Evolutionary conservation across 305 asterid species (phyloP).

Genomic region (Plantago coronopus): DNA sequence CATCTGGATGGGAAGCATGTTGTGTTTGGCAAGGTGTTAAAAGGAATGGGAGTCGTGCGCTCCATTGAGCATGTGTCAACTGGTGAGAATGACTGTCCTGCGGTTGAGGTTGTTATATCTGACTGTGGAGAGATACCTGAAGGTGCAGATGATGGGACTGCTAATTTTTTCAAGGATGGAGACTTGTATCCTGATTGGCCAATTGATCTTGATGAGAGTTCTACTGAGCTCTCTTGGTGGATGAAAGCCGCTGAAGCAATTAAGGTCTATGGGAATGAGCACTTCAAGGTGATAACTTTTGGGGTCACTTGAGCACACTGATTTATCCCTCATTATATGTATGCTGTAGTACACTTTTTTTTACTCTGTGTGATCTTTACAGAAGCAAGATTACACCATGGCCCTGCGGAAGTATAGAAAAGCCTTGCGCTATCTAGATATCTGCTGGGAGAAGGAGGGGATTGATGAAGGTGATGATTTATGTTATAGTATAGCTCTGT

Average conservation of each 20-base stretch:
- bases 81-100: slow-evolving; percentile 67
- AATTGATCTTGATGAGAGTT: slow-evolving; percentile 62
- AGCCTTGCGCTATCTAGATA: slow-evolving; percentile 90
- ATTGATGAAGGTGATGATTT: slow-evolving; percentile 68
- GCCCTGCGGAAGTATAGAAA: slow-evolving; percentile 86
- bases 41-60: slow-evolving; percentile 94
- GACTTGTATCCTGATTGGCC: slow-evolving; percentile 94
- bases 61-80: slow-evolving; percentile 70
- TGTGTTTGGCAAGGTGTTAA: slow-evolving; percentile 84
- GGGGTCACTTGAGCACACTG: slow-evolving; percentile 1
- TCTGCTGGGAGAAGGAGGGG: slow-evolving; percentile 94
- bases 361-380: slow-evolving; percentile 27
- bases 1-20: slow-evolving; percentile 94
- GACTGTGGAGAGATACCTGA: slow-evolving; percentile 86
- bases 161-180: slow-evolving; percentile 76
- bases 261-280: slow-evolving; percentile 78
- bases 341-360: neutral
- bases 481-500: neutral
- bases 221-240: slow-evolving; percentile 90
- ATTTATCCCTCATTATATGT: neutral
- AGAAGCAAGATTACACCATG: slow-evolving; percentile 98
- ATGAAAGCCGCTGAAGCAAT: slow-evolving; percentile 56
- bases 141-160: slow-evolving; percentile 78
- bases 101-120: slow-evolving; percentile 52
- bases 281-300: slow-evolving; percentile 59